Base-by-base conservation (phyloP, 495 filamentous ascomycete genomes). In the Penicillium steckii region DNA sequence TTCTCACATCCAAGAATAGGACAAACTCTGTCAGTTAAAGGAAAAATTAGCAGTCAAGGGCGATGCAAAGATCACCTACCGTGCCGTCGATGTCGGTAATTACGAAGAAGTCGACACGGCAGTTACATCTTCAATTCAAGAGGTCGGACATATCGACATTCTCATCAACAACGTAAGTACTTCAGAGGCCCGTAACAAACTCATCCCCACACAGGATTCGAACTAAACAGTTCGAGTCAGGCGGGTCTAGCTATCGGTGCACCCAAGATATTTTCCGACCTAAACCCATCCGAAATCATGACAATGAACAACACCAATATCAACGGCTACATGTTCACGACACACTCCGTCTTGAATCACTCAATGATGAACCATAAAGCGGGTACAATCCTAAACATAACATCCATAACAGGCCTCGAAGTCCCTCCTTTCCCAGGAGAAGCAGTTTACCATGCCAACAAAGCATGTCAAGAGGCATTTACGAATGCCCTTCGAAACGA, bases 391-490 rank as follows among this genome's bases (percentile, higher is more conserved):
- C 40, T 74, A 2, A 74, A 74, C 53, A 42, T 72, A 18, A 66
- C 71, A 25, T 69, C 65, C 0, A 56, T 63, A 4, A 74, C 71
- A 0, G 71, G 57, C 3, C 57, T 74, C 0, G 51, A 72, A 47
- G 57, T 60, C 0, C 70, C 68, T 1, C 71, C 70, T 0, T 70
- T 70, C 51, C 54, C 61, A 0, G 66, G 70, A 23, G 68, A 74
- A 45, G 61, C 66, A 0, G 65, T 73, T 10, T 74, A 73, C 50
- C 71, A 74, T 44, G 54, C 68, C 35, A 72, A 60, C 58, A 75
- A 75, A 49, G 72, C 70, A 1, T 52, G 38, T 1, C 65, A 67
- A 51, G 72, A 75, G 44, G 70, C 46, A 1, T 75, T 75, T 48
- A 71, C 61, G 0, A 73, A 75, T 18, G 57, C 60, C 0, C 54